phyloP scores from a whole-genome alignment of 192 early-diverging fungal genomes.

The Globomyces pollinis-pini region DNA sequence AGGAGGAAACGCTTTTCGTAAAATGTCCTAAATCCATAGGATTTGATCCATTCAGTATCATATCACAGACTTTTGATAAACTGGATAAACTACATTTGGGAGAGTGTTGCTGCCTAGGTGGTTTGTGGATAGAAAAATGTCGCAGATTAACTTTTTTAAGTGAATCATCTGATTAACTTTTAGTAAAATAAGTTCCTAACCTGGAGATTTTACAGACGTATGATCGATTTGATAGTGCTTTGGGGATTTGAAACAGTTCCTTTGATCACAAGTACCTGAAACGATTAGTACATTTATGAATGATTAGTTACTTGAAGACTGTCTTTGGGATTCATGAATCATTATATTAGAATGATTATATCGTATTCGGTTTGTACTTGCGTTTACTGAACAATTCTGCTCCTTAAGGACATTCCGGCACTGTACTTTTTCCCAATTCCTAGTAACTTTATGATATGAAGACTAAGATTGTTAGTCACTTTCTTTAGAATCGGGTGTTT shows the following conservation, averaged over 20 bases:
- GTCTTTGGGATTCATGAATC: no score
- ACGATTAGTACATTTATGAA: no score
- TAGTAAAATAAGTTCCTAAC: neutral
- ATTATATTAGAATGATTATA: no score
- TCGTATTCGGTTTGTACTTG: no score
- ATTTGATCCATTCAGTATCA: neutral
- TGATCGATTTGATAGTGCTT: neutral
- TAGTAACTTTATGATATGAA: no score
- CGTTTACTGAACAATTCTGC: no score
- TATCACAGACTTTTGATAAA: conserved; percentile 1
- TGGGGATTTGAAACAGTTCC: neutral
- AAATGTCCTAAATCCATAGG: neutral
- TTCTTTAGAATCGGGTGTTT: no score
- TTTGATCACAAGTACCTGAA: no score
- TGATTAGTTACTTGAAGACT: no score
- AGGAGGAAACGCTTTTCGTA: neutral
- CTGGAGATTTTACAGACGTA: neutral
- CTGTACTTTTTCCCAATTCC: no score
- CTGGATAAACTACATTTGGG: neutral
- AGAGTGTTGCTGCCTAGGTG: neutral
- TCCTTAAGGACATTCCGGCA: no score
- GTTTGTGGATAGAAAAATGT: neutral
- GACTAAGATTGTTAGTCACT: no score
- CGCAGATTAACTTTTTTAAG: neutral
- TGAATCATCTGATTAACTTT: neutral